Base-by-base conservation (phyloP, 371 early-diverging fungal species). In the Rhizopus sp. region DNA sequence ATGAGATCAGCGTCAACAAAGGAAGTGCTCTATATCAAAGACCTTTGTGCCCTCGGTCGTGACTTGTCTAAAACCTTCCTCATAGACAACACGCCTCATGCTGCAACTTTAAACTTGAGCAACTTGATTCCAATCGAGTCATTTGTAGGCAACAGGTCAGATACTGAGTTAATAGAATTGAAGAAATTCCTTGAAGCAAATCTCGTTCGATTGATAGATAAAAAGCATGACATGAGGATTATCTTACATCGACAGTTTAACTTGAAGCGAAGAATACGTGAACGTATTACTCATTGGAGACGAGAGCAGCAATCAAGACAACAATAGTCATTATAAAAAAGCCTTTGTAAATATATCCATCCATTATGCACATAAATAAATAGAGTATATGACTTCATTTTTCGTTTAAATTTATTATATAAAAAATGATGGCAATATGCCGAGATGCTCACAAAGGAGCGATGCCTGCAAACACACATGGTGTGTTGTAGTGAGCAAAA, bases 121-220 rank as follows among this genome's bases (percentile, higher is more conserved):
- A 77, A 77, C 50, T 55, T 72, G 37, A 77, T 77, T 62, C 78
- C 78, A 34, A 77, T 77, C 40, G 72, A 77, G 63, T 57, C 74
- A 31, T 77, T 65, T 59, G 63, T 64, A 31, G 78, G 78, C 38
- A 66, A 59, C 10, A 62, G 58, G 50, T 60, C 68, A 1, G 78
- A 77, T 40, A 72, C 63, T 2, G 67, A 72, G 59, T 46, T 77
- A 50, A 51, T 66, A 17, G 63, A 68, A 50, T 55, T 77, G 10
- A 64, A 68, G 47, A 58, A 55, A 34, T 77, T 73, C 34, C 56
- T 77, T n/a, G 72, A 77, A 60, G 62, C 65, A 13, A 69, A 59
- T 23, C 35, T 73, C 1, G 72, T 72, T 4, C 60, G 71, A 2
- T 53, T 72, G 17, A 63, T 65, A 15, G 72, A 70, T 59, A 51